A percentile compares a stretch with the other conserved stretches of the same genome.
Evolutionary conservation across 164 flowering plant species (phyloP).

Genomic region (Liriodendron chinense): DNA sequence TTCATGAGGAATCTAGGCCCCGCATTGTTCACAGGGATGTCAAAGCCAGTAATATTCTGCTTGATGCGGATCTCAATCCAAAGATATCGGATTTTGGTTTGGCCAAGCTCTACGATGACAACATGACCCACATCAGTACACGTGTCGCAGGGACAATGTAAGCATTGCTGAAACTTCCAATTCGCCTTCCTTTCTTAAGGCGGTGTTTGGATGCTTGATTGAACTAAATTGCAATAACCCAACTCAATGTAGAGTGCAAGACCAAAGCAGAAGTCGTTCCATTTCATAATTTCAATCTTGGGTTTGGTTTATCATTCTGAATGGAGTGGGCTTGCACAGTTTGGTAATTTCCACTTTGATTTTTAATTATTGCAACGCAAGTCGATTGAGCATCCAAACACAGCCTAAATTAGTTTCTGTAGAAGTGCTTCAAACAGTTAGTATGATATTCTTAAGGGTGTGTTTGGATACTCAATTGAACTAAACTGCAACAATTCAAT

Average conservation of each 20-base stretch:
- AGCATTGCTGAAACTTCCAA: neutral
- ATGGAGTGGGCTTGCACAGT: neutral
- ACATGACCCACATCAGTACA: slow-evolving; percentile 20
- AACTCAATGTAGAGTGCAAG: no score
- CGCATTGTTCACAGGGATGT: slow-evolving; percentile 78
- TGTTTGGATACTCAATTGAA: no score
- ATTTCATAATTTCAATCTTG: neutral
- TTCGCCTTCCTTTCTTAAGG: neutral
- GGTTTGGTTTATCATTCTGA: neutral
- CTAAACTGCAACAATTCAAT: no score
- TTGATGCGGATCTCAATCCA: slow-evolving; percentile 32
- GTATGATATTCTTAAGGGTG: no score
- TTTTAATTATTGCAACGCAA: no score
- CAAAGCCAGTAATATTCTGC: slow-evolving; percentile 78
- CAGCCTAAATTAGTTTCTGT: neutral
- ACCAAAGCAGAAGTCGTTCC: no score
- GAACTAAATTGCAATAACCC: no score
- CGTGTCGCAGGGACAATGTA: slow-evolving; percentile 25
- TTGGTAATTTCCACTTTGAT: no score
- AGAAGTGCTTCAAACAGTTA: neutral
- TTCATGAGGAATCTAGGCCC: slow-evolving; percentile 69
- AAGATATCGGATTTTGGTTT: slow-evolving; percentile 26
- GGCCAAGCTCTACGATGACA: slow-evolving; percentile 22
- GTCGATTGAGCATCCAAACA: no score
- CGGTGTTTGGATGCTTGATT: no score